Percentiles rank a stretch among this genome's conserved stretches.
phyloP scores from a whole-genome alignment of 805 yeast species.

The Groenewaldozyma salmanticensis region DNA sequence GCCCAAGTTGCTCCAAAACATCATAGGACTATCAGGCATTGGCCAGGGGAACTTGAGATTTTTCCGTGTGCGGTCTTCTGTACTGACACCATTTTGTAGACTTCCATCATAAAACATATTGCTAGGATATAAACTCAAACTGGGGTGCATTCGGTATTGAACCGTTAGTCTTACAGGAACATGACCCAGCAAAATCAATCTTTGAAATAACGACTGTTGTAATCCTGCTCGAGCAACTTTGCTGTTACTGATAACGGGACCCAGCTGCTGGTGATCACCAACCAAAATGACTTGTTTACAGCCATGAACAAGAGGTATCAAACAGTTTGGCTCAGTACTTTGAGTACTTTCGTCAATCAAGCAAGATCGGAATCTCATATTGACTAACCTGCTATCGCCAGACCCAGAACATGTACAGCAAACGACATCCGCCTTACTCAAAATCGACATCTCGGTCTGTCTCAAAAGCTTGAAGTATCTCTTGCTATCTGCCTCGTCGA shows the following conservation, averaged over 20 bases:
- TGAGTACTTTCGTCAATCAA: slow-evolving; percentile 91
- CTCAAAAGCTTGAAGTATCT: slow-evolving; percentile 35
- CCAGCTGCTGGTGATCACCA: slow-evolving; percentile 94
- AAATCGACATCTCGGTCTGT: slow-evolving; percentile 39
- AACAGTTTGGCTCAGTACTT: slow-evolving; percentile 85
- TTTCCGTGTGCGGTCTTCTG: slow-evolving; percentile 51
- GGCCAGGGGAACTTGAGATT: slow-evolving; percentile 86
- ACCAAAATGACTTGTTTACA: slow-evolving; percentile 83
- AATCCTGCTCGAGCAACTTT: slow-evolving; percentile 82
- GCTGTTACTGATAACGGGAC: slow-evolving; percentile 78
- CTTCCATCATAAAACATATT: slow-evolving; percentile 90
- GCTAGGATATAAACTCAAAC: slow-evolving; percentile 75
- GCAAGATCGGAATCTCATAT: slow-evolving; percentile 59
- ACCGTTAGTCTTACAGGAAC: slow-evolving; percentile 80
- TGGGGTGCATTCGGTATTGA: slow-evolving; percentile 93
- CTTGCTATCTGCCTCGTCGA: slow-evolving; percentile 44
- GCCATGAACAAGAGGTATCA: slow-evolving; percentile 83
- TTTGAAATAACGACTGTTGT: slow-evolving; percentile 76
- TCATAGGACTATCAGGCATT: slow-evolving; percentile 73
- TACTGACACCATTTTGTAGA: slow-evolving; percentile 83
- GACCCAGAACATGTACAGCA: slow-evolving; percentile 94
- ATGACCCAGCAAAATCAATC: slow-evolving; percentile 73
- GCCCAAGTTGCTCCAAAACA: slow-evolving; percentile 89
- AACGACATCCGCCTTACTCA: slow-evolving; percentile 61
- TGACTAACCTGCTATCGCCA: slow-evolving; percentile 56